phyloP scores from a whole-genome alignment of 2,329 filamentous ascomycete species.

The Diplodia scrobiculata region DNA sequence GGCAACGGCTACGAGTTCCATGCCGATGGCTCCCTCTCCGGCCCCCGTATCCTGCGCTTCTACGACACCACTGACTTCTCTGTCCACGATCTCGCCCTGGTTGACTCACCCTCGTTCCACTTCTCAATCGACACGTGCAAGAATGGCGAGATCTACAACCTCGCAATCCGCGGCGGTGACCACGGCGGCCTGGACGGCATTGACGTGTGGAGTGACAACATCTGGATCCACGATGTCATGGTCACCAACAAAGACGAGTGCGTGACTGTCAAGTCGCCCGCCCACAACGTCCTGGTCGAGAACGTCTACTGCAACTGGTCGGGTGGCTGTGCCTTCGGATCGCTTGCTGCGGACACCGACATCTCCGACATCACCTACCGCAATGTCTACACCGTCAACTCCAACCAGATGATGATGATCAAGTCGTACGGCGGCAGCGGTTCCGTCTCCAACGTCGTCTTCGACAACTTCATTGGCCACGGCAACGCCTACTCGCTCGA shows the following conservation, averaged over 20 bases:
- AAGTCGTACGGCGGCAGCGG: slow-evolving; percentile 63
- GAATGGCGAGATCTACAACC: slow-evolving; percentile 59
- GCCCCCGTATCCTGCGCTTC: slow-evolving; percentile 52
- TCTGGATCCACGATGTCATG: slow-evolving; percentile 62
- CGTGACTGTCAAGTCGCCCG: slow-evolving; percentile 58
- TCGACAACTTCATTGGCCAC: slow-evolving; percentile 64
- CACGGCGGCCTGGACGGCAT: slow-evolving; percentile 59
- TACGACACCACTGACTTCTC: slow-evolving; percentile 52
- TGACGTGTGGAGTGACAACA: slow-evolving; percentile 58
- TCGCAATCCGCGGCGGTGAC: slow-evolving; percentile 58
- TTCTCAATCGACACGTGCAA: slow-evolving; percentile 55
- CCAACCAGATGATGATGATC: slow-evolving; percentile 66
- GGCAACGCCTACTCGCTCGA: slow-evolving; percentile 61
- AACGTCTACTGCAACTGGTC: slow-evolving; percentile 64
- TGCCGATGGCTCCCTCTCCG: slow-evolving; percentile 44
- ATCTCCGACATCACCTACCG: slow-evolving; percentile 58
- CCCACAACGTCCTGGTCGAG: slow-evolving; percentile 60
- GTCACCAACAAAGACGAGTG: slow-evolving; percentile 66
- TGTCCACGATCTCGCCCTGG: slow-evolving; percentile 54
- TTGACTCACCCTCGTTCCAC: slow-evolving; percentile 56
- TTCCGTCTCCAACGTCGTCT: slow-evolving; percentile 53
- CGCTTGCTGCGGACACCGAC: slow-evolving; percentile 53
- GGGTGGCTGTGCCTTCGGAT: slow-evolving; percentile 62
- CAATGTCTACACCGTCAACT: slow-evolving; percentile 61
- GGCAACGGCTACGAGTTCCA: slow-evolving; percentile 57